Conservation (phyloP, 2,329 filamentous ascomycete species). For the Dactylonectria macrodidyma region DNA sequence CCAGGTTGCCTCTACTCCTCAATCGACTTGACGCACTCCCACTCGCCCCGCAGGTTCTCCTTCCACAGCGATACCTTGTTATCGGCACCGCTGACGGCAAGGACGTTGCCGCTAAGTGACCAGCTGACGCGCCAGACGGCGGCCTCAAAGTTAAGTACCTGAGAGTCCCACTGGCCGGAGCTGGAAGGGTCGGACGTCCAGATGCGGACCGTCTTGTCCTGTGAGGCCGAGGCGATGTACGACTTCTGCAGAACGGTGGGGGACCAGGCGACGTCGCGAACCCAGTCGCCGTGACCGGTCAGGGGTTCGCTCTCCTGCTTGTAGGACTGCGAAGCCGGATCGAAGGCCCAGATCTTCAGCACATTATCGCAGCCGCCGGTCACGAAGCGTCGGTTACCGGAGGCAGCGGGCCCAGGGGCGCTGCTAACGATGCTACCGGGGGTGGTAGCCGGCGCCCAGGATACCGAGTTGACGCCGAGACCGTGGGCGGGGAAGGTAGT, state of each 20-base stretch:
- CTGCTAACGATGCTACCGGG: conserved; percentile 89
- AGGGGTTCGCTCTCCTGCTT: conserved; percentile 76
- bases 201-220: conserved; percentile 97
- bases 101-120: conserved; percentile 96
- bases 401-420: conserved; percentile 70
- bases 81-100: conserved; percentile 93
- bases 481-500: conserved; percentile 93
- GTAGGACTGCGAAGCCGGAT: conserved; percentile 72
- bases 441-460: conserved; percentile 89
- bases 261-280: conserved; percentile 97
- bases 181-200: conserved; percentile 83
- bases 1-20: conserved; percentile 75
- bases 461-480: conserved; percentile 94
- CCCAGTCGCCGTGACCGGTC: conserved; percentile 93
- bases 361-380: conserved; percentile 95
- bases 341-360: conserved; percentile 94
- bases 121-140: conserved; percentile 97
- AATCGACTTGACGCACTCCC: conserved; percentile 97
- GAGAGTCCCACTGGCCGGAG: conserved; percentile 84
- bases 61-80: conserved; percentile 99
- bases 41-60: conserved; percentile 95
- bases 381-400: conserved; percentile 85
- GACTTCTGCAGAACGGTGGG: conserved; percentile 95
- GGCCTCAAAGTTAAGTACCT: conserved; percentile 88
- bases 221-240: conserved; percentile 95